Evolutionary conservation across 2,329 filamentous ascomycete genomes (phyloP), one percentile per base, ranked within the genome.

Genomic region (Onygenales sp.): DNA sequence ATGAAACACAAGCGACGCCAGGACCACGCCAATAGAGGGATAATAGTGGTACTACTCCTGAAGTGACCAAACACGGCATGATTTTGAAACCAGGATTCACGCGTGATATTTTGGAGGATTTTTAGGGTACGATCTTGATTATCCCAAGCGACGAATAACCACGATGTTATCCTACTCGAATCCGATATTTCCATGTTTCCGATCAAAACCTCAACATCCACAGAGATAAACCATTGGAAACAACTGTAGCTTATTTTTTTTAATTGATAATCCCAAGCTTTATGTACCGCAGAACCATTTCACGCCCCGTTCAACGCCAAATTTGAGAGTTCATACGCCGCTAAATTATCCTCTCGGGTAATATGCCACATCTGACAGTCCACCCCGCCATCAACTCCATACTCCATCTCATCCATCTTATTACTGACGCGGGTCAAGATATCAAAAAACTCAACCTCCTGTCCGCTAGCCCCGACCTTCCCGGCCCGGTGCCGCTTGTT

Each of bases 281-380:
- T 48, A 27, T n/a, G 9, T 39, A 14, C 14, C 34, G 9, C 17
- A 14, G 13, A 39, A 27, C 13, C 14, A 17, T 10, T 10, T 49
- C 47, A 49, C 11, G 36, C 47, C 11, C 47, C 36, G n/a, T 49
- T 49, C 36, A 51, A 10, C 37, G 49, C 40, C 31, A 42, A 27
- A 27, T 42, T 42, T 21, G 48, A 36, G 32, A 42, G 48, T 32
- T 31, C 37, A 43, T 14, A 11, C 14, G 48, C 48, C 14, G 31
- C 48, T 6, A 32, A 7, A 50, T 42, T 33, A 17, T 50, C n/a
- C n/a, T 10, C 5, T 6, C 7, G 37, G 13, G 48, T 17, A n/a
- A 50, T 14, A 50, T 50, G 48, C 36, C 48, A 50, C 48, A 50
- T 50, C 40, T 50, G 48, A 43, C 48, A 50, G 14, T 10, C 33